Percentiles rank a stretch among this genome's conserved stretches.
Evolutionary conservation across 2,329 filamentous ascomycete genomes (phyloP).

Genomic region (Cordyceps cateniannulata): DNA sequence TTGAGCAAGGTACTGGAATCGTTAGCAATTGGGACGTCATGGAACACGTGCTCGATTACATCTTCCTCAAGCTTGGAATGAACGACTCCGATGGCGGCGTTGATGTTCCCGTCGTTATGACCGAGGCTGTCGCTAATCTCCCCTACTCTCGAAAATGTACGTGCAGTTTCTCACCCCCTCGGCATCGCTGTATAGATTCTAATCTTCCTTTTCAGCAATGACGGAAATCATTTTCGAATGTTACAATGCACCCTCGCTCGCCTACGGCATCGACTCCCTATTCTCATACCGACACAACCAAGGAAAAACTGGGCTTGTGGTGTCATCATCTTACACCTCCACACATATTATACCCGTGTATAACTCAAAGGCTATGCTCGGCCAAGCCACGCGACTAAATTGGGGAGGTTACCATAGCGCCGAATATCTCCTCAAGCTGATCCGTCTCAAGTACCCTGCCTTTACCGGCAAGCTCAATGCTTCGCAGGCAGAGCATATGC

Average conservation of each 20-base stretch:
- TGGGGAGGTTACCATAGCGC: slow-evolving; percentile 90
- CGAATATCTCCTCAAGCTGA: slow-evolving; percentile 85
- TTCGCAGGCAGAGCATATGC: slow-evolving; percentile 80
- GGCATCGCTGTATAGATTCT: not conserved
- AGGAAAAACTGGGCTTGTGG: slow-evolving; percentile 77
- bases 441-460: slow-evolving; percentile 84
- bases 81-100: slow-evolving; percentile 68
- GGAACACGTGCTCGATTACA: slow-evolving; percentile 89
- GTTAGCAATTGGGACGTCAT: slow-evolving; percentile 97
- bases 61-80: slow-evolving; percentile 89
- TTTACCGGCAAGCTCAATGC: slow-evolving; percentile 82
- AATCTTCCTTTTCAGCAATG: slow-evolving; percentile 59
- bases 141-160: slow-evolving; percentile 81
- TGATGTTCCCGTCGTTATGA: slow-evolving; percentile 87
- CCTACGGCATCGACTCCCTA: slow-evolving; percentile 92
- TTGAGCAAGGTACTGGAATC: slow-evolving; percentile 84
- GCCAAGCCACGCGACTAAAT: slow-evolving; percentile 81
- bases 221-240: slow-evolving; percentile 96
- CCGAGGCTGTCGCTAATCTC: slow-evolving; percentile 87
- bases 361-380: slow-evolving; percentile 75
- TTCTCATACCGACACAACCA: slow-evolving; percentile 94
- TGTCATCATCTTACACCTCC: slow-evolving; percentile 87
- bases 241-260: slow-evolving; percentile 82
- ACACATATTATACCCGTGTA: slow-evolving; percentile 94
- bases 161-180: slow-evolving; percentile 25